These are phyloP conservation scores for Poa annua DNA, from an alignment of 176 grass and related monocot genomes.

Conservation along the genomic window DNA sequence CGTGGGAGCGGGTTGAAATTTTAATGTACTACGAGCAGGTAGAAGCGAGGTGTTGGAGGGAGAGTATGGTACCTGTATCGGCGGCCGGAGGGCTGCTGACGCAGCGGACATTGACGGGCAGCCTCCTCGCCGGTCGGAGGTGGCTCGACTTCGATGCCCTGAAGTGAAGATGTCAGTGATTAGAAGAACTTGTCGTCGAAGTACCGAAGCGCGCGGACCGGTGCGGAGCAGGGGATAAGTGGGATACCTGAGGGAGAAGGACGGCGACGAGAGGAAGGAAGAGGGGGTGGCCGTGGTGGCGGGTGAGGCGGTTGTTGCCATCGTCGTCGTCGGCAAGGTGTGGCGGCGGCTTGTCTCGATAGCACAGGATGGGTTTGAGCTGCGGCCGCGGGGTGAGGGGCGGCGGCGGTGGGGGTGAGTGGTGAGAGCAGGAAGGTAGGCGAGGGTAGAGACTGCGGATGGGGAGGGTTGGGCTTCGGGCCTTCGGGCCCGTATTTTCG, in stretches of 20 bases:
- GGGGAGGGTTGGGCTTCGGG: too few species aligned
- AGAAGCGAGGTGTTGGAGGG: neutral
- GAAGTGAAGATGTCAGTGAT: neutral
- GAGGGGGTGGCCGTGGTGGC: slow-evolving; percentile 17
- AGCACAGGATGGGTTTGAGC: neutral
- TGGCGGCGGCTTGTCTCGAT: slow-evolving; percentile 8
- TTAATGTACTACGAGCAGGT: neutral
- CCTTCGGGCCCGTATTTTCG: too few species aligned
- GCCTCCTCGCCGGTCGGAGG: slow-evolving; percentile 27
- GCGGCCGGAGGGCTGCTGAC: slow-evolving; percentile 37
- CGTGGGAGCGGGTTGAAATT: neutral
- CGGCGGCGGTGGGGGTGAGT: too few species aligned
- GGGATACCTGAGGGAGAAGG: slow-evolving; percentile 34
- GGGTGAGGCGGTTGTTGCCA: slow-evolving; percentile 23
- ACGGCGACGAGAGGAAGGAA: slow-evolving; percentile 21
- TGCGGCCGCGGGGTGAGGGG: too few species aligned
- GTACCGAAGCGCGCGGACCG: neutral
- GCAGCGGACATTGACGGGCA: slow-evolving; percentile 33
- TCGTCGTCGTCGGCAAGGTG: slow-evolving; percentile 21
- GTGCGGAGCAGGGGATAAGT: neutral
- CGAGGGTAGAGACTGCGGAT: too few species aligned
- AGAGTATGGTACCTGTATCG: slow-evolving; percentile 39
- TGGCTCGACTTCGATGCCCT: slow-evolving; percentile 43
- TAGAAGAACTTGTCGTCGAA: neutral
- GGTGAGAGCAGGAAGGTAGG: too few species aligned